Evolutionary conservation across 2,329 filamentous ascomycete species (phyloP), one percentile per base, ranked within the genome.

Genomic region (Calonectria pseudoturangicola): DNA sequence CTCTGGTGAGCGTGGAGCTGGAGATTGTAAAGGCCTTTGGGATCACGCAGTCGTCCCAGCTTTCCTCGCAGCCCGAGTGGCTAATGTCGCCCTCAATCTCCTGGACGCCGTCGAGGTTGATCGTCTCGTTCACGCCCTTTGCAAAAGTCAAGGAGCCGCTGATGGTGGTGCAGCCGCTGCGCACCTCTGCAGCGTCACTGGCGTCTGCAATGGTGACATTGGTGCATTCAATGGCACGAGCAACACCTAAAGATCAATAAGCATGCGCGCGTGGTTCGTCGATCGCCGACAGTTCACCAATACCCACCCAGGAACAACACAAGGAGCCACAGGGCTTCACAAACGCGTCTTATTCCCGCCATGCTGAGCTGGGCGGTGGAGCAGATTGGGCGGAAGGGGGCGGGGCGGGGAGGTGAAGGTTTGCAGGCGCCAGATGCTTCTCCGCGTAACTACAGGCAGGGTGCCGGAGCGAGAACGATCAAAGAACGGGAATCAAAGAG

Each of bases 41-140:
- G 18, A 72, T 47, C 25, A 41, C 33, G 39, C 54, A 43, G 50
- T 68, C 18, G 21, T 66, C 56, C 68, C 58, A 63, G 1, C 36
- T 43, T 2, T 63, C 64, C 15, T 70, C 18, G 16, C 68, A 70
- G 12, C 66, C 68, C 7, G 16, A 21, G 41, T 74, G 64, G 16
- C 45, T 30, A 12, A 76, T 25, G 45, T 68, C 45, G 13, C 74
- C 74, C n/a, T 70, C 21, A 25, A 76, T 41, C 16, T 51, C 62
- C 18, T 72, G 66, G 6, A 76, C 45, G 12, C 73, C 73, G 41
- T 76, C 71, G n/a, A 76, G 73, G 21, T 70, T 74, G 47, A 75
- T 73, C 9, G 68, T 60, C 45, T 72, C 73, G 25, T 41, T 62
- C 12, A 76, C 4, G 1, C 28, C 18, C 9, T 45, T 54, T 16